phyloP scores from a whole-genome alignment of 495 filamentous ascomycete species.

The Amphirosellinia nigrospora region DNA sequence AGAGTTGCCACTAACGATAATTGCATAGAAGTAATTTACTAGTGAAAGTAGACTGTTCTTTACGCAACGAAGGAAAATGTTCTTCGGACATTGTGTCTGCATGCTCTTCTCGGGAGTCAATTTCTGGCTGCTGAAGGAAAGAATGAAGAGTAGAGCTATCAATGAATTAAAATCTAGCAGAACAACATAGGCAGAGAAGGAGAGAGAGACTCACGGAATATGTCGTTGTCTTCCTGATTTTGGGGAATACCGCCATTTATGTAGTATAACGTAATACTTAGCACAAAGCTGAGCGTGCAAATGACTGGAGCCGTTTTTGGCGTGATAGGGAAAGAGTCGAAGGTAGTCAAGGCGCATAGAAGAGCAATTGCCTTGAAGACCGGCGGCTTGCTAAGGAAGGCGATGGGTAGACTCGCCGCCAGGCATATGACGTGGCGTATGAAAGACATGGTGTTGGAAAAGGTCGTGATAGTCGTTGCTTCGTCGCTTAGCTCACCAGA shows the following conservation, averaged over 20 bases:
- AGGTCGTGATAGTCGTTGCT: conserved; percentile 24
- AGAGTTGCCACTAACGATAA: conserved; percentile 24
- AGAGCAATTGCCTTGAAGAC: conserved; percentile 20
- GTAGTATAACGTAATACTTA: conserved; percentile 24
- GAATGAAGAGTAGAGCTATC: conserved; percentile 25
- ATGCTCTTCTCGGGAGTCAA: conserved; percentile 22
- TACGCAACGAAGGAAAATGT: conserved; percentile 25
- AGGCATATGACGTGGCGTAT: conserved; percentile 21
- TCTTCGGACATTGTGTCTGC: conserved; percentile 22
- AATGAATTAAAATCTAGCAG: conserved; percentile 21
- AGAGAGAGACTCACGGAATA: conserved; percentile 21
- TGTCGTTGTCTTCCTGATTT: conserved; percentile 25
- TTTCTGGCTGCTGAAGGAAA: conserved; percentile 21
- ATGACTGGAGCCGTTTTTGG: conserved; percentile 21
- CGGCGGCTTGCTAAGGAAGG: conserved; percentile 24
- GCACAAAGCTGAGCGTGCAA: conserved; percentile 24
- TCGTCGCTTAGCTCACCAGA: conserved; percentile 24
- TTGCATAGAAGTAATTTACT: conserved; percentile 24
- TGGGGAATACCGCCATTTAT: conserved; percentile 25
- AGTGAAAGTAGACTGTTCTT: conserved; percentile 24
- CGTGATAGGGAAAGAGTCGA: conserved; percentile 22
- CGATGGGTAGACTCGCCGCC: conserved; percentile 24
- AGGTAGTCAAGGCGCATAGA: conserved; percentile 17
- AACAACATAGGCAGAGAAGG: conserved; percentile 20
- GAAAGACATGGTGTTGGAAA: conserved; percentile 24